These are phyloP conservation scores for Phytopythium delawarense DNA, from an alignment of 352 stramenopile genomes.

Conservation along the genomic window DNA sequence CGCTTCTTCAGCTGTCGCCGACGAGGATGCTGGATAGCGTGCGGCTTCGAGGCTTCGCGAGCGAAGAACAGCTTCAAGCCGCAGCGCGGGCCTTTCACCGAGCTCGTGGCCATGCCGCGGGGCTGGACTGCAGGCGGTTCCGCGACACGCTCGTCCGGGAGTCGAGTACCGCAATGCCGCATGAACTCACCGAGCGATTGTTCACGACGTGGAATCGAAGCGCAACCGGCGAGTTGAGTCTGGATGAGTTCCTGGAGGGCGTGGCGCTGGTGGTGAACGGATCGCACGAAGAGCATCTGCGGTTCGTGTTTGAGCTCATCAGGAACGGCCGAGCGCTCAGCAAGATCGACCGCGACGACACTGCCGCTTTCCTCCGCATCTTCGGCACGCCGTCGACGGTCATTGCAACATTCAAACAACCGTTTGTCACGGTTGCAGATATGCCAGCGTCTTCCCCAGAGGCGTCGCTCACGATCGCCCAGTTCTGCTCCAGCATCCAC, in stretches of 20 bases:
- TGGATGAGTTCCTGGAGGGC: conserved; percentile 36
- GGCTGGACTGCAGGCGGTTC: conserved; percentile 29
- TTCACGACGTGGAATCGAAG: conserved; percentile 34
- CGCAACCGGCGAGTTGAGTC: conserved; percentile 16
- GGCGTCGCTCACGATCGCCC: background rate
- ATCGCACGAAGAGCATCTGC: conserved; percentile 37
- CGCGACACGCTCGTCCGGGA: conserved; percentile 34
- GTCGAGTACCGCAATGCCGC: conserved; percentile 25
- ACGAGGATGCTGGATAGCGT: background rate
- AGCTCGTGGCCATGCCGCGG: conserved; percentile 26
- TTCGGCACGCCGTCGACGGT: conserved; percentile 11
- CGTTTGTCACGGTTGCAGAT: background rate
- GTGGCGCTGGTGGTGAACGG: conserved; percentile 26
- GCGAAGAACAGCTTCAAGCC: conserved; percentile 17
- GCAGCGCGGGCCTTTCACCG: conserved; percentile 35
- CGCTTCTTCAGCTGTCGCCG: background rate
- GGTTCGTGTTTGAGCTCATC: conserved; percentile 39
- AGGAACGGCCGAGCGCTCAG: conserved; percentile 9
- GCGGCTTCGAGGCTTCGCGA: background rate
- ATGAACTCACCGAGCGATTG: conserved; percentile 21
- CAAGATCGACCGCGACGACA: conserved; percentile 21
- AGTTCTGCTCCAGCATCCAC: conserved; percentile 2
- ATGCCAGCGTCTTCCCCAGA: background rate
- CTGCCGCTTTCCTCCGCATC: conserved; percentile 16
- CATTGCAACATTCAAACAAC: conserved; percentile 12